Percentiles rank a stretch among this genome's conserved stretches.
Conservation (phyloP, 257 asterid species). For the Vinca minor region DNA sequence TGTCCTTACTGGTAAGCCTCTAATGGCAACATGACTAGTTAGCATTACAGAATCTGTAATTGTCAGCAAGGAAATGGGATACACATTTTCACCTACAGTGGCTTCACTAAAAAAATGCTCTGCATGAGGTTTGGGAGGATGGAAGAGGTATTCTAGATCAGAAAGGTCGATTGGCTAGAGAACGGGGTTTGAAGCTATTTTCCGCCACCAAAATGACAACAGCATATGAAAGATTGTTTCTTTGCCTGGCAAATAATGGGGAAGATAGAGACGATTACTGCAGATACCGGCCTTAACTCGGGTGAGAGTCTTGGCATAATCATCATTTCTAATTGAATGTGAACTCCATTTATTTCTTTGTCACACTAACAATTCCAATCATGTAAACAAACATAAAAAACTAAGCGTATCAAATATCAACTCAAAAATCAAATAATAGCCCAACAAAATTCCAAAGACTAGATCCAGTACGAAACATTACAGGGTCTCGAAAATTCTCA, state of each 20-base stretch:
- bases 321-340: no score
- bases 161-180: constrained; percentile 51
- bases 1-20: constrained; percentile 56
- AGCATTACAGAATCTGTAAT: constrained; percentile 60
- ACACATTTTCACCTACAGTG: constrained; percentile 56
- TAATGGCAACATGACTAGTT: constrained; percentile 60
- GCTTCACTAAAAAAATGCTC: constrained; percentile 43
- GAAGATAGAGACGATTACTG: constrained; percentile 21
- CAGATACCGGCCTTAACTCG: constrained; percentile 4
- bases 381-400: neutral
- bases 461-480: neutral
- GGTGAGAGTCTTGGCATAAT: neutral
- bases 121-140: constrained; percentile 48
- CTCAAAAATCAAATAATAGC: neutral
- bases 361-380: no score
- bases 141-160: constrained; percentile 34
- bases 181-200: constrained; percentile 45
- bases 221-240: constrained; percentile 69
- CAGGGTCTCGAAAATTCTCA: neutral
- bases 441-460: neutral
- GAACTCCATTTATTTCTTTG: no score
- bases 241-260: constrained; percentile 43
- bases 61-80: constrained; percentile 45
- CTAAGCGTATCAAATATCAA: neutral
- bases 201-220: constrained; percentile 66